Base-by-base conservation (phyloP, 2,329 filamentous ascomycete genomes). In the Xylariaceae sp. region DNA sequence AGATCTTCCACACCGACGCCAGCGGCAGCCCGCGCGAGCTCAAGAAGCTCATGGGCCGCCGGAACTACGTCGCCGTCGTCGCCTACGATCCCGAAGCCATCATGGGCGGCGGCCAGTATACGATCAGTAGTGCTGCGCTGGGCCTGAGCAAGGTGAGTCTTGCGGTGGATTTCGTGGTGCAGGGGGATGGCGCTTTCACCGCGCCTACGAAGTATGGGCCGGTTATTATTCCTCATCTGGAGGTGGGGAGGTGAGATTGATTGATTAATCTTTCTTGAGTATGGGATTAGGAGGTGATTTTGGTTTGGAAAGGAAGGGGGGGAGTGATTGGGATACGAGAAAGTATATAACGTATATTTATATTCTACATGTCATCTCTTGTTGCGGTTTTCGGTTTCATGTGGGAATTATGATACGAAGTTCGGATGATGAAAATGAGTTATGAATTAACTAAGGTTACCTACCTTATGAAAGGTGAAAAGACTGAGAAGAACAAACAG, bases 1-100 rank as follows among this genome's bases (percentile, higher is more conserved):
- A 99, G 76, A 95, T 99, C 62, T 99, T 99, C 80, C 90, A 94
- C 66, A 89, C 87, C 6, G 94, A 99, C 65, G 90, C 94, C 12
- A 89, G 86, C 51, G 92, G 94, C n/a, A 77, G 83, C 37, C 78
- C 85, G 0, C 80, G 91, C 46, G 92, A 96, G 71, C 79, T 91
- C 67, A 91, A 91, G 74, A 88, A 92, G 67, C 80, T 99, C 50
- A 99, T 99, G 91, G 90, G 87, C 0, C 79, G 92, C 42, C 80
- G 94, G 55, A 97, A 96, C 68, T 99, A 97, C 67, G 85, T 92
- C 9, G 90, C 92, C 0, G 87, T 95, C 61, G 87, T 97, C n/a
- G 89, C 89, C 0, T 97, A 92, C 69, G 94, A 99, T 69, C 90
- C 92, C 0, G 91, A 96, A 57, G 80, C 85, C 48, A 80, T 89